Evolutionary conservation across 2,329 filamentous ascomycete genomes (phyloP), one percentile per base, ranked within the genome.

Genomic region (Botrytis paeoniae): DNA sequence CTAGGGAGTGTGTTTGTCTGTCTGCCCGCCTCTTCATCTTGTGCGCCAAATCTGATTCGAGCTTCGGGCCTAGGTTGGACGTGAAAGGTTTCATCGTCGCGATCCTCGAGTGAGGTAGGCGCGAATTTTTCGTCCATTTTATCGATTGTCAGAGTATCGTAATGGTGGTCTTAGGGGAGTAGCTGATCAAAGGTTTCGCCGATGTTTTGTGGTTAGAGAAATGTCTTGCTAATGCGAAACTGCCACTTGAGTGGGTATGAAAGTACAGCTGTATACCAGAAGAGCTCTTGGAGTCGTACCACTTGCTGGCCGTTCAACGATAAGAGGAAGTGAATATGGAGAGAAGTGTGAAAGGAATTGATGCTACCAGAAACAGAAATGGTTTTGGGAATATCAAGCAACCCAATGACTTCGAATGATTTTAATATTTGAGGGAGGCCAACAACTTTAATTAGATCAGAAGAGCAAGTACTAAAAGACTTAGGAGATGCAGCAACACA

Each of bases 41-140:
- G 65, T 39, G 37, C 65, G 14, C 64, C 69, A 51, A 75, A 75
- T 70, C 72, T 70, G 51, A 75, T 75, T 51, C 73, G 65, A 12
- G 70, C 57, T 32, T 72, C 75, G 14, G 69, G 73, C 29, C 75
- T 70, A 57, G 73, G 66, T 41, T 70, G 59, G 14, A 73, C 71
- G 9, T 75, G 65, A 25, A 75, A 75, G 14, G 74, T 59, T 35
- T 73, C 74, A 51, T 75, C 74, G 6, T 69, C 59, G 32, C 25
- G 39, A 7, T 71, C 70, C 25, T 69, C 60, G 16, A 71, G 22
- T 20, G 71, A 71, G 59, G 29, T 41, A 14, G 70, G 64, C 20
- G 37, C 25, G 1, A 20, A 57, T 37, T 74, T 73, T 32, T 74
- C 73, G 18, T 71, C 64, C 73, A 75, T 74, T 14, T 64, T 51